These are phyloP conservation scores for Phytophthora pseudosyringae DNA, from an alignment of 352 stramenopile genomes.

Conservation along the genomic window DNA sequence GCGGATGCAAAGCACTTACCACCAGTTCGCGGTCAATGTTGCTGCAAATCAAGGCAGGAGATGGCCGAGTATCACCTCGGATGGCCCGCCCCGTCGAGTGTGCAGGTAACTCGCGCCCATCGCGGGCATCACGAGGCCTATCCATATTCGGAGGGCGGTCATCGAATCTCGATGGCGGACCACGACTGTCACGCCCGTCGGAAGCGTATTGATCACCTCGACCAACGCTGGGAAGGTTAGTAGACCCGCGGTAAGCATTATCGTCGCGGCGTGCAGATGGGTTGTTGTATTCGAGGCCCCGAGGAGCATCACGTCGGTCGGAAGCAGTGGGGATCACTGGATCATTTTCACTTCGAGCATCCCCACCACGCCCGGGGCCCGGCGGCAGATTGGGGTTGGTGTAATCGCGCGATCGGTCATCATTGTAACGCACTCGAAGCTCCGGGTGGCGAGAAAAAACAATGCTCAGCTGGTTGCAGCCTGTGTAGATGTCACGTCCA, in stretches of 20 bases:
- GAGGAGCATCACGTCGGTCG: constrained; percentile 25
- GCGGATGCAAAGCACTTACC: constrained; percentile 38
- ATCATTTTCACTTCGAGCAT: constrained; percentile 21
- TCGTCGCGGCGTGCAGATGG: constrained; percentile 30
- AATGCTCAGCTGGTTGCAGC: constrained; percentile 84
- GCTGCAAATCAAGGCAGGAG: constrained; percentile 84
- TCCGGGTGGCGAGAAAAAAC: constrained; percentile 77
- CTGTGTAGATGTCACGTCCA: constrained; percentile 87
- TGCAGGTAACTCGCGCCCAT: constrained; percentile 40
- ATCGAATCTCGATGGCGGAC: constrained; percentile 27
- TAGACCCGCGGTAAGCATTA: constrained; percentile 18
- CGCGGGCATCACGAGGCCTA: constrained; percentile 33
- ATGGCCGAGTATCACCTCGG: constrained; percentile 59
- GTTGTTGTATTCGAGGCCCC: constrained; percentile 28
- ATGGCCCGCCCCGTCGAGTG: constrained; percentile 72
- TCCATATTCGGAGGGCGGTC: constrained; percentile 31
- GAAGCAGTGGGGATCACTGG: constrained; percentile 3
- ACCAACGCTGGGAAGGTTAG: constrained; percentile 14
- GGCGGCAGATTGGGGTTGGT: constrained; percentile 77
- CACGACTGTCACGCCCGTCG: constrained; percentile 25
- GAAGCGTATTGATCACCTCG: constrained; percentile 33
- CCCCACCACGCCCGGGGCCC: constrained; percentile 36
- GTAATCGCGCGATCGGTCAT: constrained; percentile 74
- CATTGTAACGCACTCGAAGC: constrained; percentile 80
- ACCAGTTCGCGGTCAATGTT: constrained; percentile 75